These are phyloP conservation scores for Parachlorella kessleri DNA, from an alignment of 139 green algal species.

Conservation along the genomic window DNA sequence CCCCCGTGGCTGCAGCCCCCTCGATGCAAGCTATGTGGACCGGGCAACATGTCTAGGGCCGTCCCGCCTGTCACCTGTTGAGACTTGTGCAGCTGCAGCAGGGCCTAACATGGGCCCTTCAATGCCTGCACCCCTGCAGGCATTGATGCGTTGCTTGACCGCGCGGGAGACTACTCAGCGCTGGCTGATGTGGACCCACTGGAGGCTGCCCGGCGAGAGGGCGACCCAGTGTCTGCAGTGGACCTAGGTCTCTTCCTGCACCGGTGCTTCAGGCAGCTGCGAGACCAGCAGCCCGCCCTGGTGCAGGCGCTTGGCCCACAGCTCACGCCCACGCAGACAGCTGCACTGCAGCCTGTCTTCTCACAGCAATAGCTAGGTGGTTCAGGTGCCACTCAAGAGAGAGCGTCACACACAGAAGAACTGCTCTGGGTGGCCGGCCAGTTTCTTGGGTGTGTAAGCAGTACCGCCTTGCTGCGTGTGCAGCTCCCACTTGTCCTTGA, in stretches of 20 bases:
- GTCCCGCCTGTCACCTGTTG: neutral
- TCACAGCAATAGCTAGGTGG: too few relatives aligned
- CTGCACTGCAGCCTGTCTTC: slow-evolving; percentile 25
- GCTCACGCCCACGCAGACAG: slow-evolving; percentile 32
- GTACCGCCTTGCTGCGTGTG: too few relatives aligned
- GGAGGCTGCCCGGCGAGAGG: slow-evolving; percentile 13
- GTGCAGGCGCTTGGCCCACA: slow-evolving; percentile 31
- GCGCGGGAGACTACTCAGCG: neutral
- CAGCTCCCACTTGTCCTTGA: too few relatives aligned
- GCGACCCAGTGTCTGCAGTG: slow-evolving; percentile 18
- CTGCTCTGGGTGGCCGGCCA: too few relatives aligned
- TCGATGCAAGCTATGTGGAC: neutral
- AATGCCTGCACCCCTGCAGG: too few relatives aligned
- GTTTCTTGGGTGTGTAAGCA: too few relatives aligned
- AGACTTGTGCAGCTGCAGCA: neutral
- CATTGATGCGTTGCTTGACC: neutral
- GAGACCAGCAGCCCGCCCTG: slow-evolving; percentile 5
- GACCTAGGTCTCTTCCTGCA: slow-evolving; percentile 12
- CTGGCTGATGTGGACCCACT: slow-evolving; percentile 29
- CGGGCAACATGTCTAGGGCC: neutral
- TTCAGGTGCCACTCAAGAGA: too few relatives aligned
- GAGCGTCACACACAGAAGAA: too few relatives aligned
- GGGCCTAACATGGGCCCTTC: too few relatives aligned
- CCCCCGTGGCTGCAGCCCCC: neutral
- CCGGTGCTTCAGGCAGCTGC: slow-evolving; percentile 5